A percentile compares a stretch with the other conserved stretches of the same genome.
phyloP scores from a whole-genome alignment of 306 rosid genomes.

The Prunus campanulata region DNA sequence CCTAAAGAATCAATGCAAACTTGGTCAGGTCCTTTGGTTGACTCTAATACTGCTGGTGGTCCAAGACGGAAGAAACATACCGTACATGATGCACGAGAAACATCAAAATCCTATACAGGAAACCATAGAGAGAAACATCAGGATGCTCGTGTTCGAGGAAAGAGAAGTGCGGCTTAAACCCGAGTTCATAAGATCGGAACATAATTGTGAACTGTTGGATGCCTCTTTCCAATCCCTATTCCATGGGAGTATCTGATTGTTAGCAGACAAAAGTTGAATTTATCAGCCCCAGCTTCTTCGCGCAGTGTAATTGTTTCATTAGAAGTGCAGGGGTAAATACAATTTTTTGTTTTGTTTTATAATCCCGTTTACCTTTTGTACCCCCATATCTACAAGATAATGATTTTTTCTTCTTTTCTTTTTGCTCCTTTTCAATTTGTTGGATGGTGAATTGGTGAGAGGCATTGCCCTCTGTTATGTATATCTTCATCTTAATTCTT shows the following conservation, averaged over 20 bases:
- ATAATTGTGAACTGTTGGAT: slow-evolving; percentile 16
- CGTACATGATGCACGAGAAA: slow-evolving; percentile 43
- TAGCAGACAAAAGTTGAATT: slow-evolving; percentile 9
- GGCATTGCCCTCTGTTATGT: slow-evolving; percentile 37
- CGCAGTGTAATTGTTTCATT: slow-evolving; percentile 28
- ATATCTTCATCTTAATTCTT: slow-evolving; percentile 39
- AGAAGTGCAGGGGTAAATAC: slow-evolving; percentile 28
- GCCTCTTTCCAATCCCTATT: slow-evolving; percentile 19
- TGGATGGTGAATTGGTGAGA: slow-evolving; percentile 30
- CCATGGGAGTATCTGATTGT: slow-evolving; percentile 14
- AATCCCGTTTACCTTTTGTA: slow-evolving; percentile 24
- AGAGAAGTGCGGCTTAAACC: slow-evolving; percentile 43
- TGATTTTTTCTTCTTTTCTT: neutral
- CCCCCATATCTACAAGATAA: slow-evolving; percentile 20
- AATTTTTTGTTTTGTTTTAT: slow-evolving; percentile 10
- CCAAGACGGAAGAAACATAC: slow-evolving; percentile 61
- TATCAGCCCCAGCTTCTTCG: slow-evolving; percentile 27
- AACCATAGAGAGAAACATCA: slow-evolving; percentile 32
- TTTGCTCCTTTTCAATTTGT: slow-evolving; percentile 35
- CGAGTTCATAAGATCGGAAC: slow-evolving; percentile 32
- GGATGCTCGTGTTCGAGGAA: slow-evolving; percentile 54
- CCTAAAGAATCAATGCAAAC: slow-evolving; percentile 69
- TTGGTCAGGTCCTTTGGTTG: slow-evolving; percentile 84
- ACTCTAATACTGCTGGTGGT: slow-evolving; percentile 44
- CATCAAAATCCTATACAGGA: slow-evolving; percentile 38